phyloP scores from a whole-genome alignment of 1,139 yeast species.

The Candida tropicalis region DNA sequence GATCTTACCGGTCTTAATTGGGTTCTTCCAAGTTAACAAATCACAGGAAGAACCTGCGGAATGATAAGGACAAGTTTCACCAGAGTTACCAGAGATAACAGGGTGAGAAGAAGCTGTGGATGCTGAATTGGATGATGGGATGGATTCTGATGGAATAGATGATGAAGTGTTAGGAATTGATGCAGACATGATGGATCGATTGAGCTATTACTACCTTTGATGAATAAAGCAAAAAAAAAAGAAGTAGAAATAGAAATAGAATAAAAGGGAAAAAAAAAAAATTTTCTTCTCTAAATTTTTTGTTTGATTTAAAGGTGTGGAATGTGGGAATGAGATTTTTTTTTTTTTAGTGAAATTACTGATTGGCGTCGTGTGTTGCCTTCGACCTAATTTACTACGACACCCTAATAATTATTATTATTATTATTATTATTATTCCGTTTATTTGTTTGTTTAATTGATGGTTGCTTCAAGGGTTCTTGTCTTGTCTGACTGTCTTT shows the following conservation, averaged over 20 bases:
- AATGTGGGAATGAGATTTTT: background rate
- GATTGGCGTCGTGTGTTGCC: background rate
- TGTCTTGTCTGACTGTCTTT: no score
- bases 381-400: no score
- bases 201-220: background rate
- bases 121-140: background rate
- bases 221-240: slow-evolving; percentile 1
- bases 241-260: background rate
- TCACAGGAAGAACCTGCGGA: slow-evolving; percentile 9
- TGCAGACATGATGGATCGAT: slow-evolving; percentile 5
- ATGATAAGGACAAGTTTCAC: slow-evolving; percentile 1
- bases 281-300: background rate
- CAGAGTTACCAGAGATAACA: background rate
- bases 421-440: no score
- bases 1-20: slow-evolving; percentile 74
- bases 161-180: slow-evolving; percentile 5
- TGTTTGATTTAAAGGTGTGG: background rate
- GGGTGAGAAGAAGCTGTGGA: slow-evolving; percentile 3
- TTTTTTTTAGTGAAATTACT: no score
- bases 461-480: no score
- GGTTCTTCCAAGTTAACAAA: slow-evolving; percentile 83
- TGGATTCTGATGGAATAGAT: background rate
- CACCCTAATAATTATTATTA: no score
- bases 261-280: background rate
- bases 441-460: no score